Base-by-base conservation (phyloP, 768 basidiomycete species). In the Termitomyces sp. region DNA sequence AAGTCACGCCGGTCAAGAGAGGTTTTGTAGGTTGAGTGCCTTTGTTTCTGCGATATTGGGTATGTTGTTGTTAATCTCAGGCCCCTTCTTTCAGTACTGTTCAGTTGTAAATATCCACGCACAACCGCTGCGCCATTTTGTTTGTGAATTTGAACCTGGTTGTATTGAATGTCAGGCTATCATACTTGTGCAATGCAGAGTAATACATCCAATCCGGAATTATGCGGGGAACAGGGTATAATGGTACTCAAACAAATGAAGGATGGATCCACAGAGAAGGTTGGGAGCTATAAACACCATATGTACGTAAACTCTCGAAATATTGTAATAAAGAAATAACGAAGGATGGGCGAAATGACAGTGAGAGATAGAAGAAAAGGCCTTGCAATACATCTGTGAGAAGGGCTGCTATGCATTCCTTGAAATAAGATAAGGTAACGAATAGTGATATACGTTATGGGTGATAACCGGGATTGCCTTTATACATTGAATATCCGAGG, bases 401-500 rank as follows among this genome's bases (percentile, higher is more conserved):
- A 56, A 58, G 52, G 42, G 49, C 49, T 57, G 64, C 48, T 59
- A 62, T 62, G 58, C 51, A 55, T 64, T 61, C 59, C 63, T 50
- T 22, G 45, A 56, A 36, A 62, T 62, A 48, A 45, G 58, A 66
- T 48, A 62, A 58, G 42, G 61, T 63, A 64, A 65, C 64, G 55
- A 65, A 67, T 65, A 67, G 59, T 49, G n/a, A 69, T 67, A 64
- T 55, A 45, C 48, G 36, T 64, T 57, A 59, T 36, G 39, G 20
- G 15, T 54, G 49, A 18, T 58, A 33, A 39, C 55, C 59, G 66
- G 45, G 24, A 22, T 54, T 45, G 39, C 55, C 68, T 55, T n/a
- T 58, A 53, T 32, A 40, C 65, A 55, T 73, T 73, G 69, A 84
- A 85, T 67, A 91, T 76, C 28, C 73, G 72, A 44, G 79, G 82